Evolutionary conservation across 2,329 filamentous ascomycete species (phyloP).

Genomic region (Beauveria varroae): DNA sequence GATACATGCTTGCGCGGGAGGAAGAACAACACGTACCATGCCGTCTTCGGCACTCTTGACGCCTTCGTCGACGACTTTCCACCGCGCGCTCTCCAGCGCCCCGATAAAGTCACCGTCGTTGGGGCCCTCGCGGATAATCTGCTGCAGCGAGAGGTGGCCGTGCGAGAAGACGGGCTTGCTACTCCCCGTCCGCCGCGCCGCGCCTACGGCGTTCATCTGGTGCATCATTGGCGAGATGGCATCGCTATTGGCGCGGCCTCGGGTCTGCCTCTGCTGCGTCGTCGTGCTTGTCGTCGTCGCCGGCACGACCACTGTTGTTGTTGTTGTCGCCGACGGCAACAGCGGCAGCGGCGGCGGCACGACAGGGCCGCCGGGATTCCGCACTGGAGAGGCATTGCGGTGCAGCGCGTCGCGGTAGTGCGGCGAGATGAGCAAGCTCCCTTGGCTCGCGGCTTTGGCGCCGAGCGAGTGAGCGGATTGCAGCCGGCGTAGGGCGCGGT

Average conservation of each 20-base stretch:
- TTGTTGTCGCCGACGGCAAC: background rate
- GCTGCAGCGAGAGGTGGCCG: constrained; percentile 58
- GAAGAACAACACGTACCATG: constrained; percentile 50
- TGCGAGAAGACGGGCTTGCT: constrained; percentile 42
- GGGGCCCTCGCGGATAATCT: constrained; percentile 73
- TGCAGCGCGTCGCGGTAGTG: constrained; percentile 43
- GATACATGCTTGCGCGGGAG: background rate
- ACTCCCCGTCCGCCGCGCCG: constrained; percentile 31
- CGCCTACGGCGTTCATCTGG: constrained; percentile 28
- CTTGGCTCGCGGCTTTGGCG: constrained; percentile 40
- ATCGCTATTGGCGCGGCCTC: constrained; percentile 68
- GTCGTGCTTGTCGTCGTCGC: constrained; percentile 22
- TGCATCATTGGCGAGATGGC: constrained; percentile 38
- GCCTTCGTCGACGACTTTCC: constrained; percentile 67
- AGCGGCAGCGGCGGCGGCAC: background rate
- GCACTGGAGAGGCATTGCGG: constrained; percentile 27
- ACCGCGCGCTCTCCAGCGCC: constrained; percentile 62
- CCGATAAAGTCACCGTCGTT: constrained; percentile 59
- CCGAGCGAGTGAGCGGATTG: constrained; percentile 68
- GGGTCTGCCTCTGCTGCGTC: constrained; percentile 16
- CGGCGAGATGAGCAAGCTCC: constrained; percentile 52
- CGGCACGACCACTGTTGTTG: constrained; percentile 12
- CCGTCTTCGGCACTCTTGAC: constrained; percentile 72
- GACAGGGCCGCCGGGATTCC: constrained; percentile 13
- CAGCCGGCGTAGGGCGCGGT: constrained; percentile 62